Evolutionary conservation across 2,329 filamentous ascomycete genomes (phyloP).

Genomic region (Thielaviopsis ethacetica): DNA sequence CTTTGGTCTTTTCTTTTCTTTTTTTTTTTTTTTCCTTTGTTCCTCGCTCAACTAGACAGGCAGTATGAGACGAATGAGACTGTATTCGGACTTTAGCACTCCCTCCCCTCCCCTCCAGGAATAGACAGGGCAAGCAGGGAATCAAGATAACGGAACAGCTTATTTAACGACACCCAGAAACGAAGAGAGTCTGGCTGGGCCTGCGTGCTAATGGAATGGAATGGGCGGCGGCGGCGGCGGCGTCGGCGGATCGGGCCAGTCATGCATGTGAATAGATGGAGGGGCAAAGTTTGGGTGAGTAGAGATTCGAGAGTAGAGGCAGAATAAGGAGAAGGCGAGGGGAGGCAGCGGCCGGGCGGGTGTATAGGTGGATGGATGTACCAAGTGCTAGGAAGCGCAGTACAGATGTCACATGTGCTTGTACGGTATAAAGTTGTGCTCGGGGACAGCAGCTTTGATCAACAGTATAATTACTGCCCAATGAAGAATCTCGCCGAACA

Average conservation of each 20-base stretch:
- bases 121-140: not conserved
- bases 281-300: not conserved
- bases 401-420: too few relatives aligned
- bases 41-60: not conserved
- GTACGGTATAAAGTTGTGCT: too few relatives aligned
- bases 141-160: not conserved
- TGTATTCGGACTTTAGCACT: not conserved
- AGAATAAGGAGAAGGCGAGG: not conserved
- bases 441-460: too few relatives aligned
- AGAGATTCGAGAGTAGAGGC: not conserved
- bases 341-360: not conserved
- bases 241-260: not conserved
- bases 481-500: too few relatives aligned
- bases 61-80: not conserved
- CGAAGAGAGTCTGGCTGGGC: not conserved
- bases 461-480: too few relatives aligned
- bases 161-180: not conserved
- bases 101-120: too few relatives aligned
- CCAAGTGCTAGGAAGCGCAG: too few relatives aligned
- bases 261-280: not conserved
- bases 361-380: not conserved
- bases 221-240: too few relatives aligned
- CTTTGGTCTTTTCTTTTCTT: too few relatives aligned
- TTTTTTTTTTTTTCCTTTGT: too few relatives aligned
- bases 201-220: not conserved